Evolutionary conservation across 2,329 filamentous ascomycete species (phyloP).

Genomic region (Ophiocordyceps sinensis): DNA sequence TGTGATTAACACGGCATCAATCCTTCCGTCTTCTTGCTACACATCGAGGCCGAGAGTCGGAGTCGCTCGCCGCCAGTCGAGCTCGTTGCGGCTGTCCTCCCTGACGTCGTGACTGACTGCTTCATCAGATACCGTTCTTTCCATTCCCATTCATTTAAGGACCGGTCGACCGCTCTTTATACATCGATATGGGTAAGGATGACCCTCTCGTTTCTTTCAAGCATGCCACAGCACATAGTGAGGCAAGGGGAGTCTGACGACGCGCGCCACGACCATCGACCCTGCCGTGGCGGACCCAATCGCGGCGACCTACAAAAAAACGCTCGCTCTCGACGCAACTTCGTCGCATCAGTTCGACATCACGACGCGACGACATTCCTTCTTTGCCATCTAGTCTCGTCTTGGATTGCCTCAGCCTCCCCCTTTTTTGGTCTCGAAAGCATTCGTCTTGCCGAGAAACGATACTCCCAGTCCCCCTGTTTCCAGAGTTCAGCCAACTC

Average conservation of each 20-base stretch:
- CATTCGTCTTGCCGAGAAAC: constrained; percentile 11
- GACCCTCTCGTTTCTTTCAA: constrained; percentile 12
- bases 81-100: constrained; percentile 3
- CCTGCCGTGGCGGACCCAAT: constrained; percentile 3
- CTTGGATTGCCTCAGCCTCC: constrained; percentile 20
- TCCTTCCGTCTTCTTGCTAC: background rate
- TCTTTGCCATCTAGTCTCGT: constrained; percentile 29
- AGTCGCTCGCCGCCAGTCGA: background rate
- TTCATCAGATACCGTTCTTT: constrained; percentile 15
- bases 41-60: background rate
- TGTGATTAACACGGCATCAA: background rate
- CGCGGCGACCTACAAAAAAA: constrained; percentile 1
- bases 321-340: constrained; percentile 7
- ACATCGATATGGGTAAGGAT: constrained; percentile 27
- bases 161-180: constrained; percentile 21
- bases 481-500: background rate
- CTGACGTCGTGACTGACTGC: constrained; percentile 11
- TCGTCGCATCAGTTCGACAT: constrained; percentile 13
- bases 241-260: constrained; percentile 9
- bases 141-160: constrained; percentile 11
- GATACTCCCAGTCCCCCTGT: constrained; percentile 2
- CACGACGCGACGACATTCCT: constrained; percentile 20
- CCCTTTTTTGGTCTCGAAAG: constrained; percentile 15
- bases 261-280: constrained; percentile 9
- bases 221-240: constrained; percentile 10